phyloP scores from a whole-genome alignment of 2,329 filamentous ascomycete genomes.

The Botryotinia convoluta region DNA sequence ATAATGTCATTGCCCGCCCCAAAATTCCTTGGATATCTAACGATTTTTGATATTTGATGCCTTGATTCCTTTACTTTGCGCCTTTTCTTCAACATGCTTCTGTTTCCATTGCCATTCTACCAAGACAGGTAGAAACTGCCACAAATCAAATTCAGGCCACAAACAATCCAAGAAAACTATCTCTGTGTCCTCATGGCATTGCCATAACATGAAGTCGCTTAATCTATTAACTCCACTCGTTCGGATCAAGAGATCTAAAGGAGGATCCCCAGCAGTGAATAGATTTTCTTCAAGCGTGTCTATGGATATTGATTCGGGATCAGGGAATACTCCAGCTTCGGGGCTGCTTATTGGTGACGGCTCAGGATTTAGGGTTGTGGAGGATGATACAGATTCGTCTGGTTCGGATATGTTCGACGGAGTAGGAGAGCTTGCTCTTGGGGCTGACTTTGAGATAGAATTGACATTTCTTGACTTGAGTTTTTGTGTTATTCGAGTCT shows the following conservation, averaged over 20 bases:
- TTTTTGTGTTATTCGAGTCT: constrained; percentile 81
- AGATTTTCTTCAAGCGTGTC: constrained; percentile 82
- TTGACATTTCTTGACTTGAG: constrained; percentile 66
- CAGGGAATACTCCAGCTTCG: constrained; percentile 50
- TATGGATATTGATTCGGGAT: constrained; percentile 83
- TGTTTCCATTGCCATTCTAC: constrained; percentile 78
- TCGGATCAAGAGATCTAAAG: constrained; percentile 84
- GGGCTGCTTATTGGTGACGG: constrained; percentile 34
- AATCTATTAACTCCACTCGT: constrained; percentile 91
- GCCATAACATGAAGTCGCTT: constrained; percentile 99
- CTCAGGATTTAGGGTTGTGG: constrained; percentile 49
- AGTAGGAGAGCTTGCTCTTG: constrained; percentile 47
- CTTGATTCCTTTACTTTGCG: constrained; percentile 21
- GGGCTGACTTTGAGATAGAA: constrained; percentile 22
- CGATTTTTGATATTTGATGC: constrained; percentile 27
- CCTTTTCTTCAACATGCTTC: constrained; percentile 38
- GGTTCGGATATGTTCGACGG: constrained; percentile 44
- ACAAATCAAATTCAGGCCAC: constrained; percentile 95
- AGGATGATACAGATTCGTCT: constrained; percentile 56
- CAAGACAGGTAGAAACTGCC: constrained; percentile 88
- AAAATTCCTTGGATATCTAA: constrained; percentile 18
- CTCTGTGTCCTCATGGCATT: constrained; percentile 88
- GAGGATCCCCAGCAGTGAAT: constrained; percentile 82
- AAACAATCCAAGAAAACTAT: constrained; percentile 89
- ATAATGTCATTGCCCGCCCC: not conserved